Evolutionary conservation across 2,329 filamentous ascomycete genomes (phyloP), one percentile per base, ranked within the genome.

Genomic region (Fusarium beomiforme): DNA sequence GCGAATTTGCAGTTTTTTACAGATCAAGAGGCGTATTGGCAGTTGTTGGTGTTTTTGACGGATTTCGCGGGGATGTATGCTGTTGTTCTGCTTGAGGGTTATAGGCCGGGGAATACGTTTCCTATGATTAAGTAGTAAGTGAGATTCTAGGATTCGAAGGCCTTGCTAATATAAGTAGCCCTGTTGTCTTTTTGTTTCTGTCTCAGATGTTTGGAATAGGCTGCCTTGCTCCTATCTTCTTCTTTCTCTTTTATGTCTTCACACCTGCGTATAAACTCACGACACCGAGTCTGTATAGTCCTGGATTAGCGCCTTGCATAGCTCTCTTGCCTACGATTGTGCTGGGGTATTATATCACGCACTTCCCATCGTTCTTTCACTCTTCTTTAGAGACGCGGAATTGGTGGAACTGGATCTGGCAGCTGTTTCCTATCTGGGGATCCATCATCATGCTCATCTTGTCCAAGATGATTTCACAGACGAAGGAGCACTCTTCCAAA

Each of bases 391-490:
- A 77, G 29, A 39, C 37, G 0, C 69, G 77, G 19, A 69, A 78
- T 31, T 79, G 74, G 77, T 79, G 75, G 70, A 78, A 75, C 21
- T 79, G 78, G 77, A 43, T 78, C 17, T 79, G 78, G 78, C 78
- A 79, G 10, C 37, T 79, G 1, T 79, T 67, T 29, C 76, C 77
- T 0, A 43, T 78, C 1, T 78, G 74, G 76, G 68, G 67, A 8
- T 77, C 76, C 0, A 5, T 73, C 3, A 34, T 41, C 2, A 64
- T 74, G 47, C 64, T 78, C 33, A 37, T 60, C 3, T 13, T 73
- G 7, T 65, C 68, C 10, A 72, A 51, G 5, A 16, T 21, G 2
- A 17, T 51, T 24, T 31, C 21, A 19, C 16, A 23, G 5, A 9
- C 26, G 5, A 16, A 16, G 3, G 34, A 36, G 7, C 44, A 36